These are phyloP conservation scores for Limnanthes douglasii DNA, from an alignment of 345 rosid species.

Conservation along the genomic window DNA sequence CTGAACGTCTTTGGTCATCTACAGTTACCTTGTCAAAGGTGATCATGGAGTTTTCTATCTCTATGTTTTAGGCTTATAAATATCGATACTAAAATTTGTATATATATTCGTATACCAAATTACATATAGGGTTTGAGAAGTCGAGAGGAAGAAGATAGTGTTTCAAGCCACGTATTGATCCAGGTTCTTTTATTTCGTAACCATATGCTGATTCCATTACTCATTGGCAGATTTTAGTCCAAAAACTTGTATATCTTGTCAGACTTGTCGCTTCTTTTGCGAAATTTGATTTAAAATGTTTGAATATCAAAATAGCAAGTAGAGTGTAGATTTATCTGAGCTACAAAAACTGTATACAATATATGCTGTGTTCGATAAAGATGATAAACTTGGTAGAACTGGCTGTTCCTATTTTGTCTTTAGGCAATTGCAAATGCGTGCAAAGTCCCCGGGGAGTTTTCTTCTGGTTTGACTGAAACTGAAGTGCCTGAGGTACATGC, in stretches of 20 bases:
- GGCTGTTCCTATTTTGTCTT: conserved; percentile 8
- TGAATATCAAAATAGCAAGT: too few species aligned
- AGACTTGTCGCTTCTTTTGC: too few species aligned
- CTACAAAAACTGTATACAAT: too few species aligned
- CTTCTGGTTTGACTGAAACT: conserved; percentile 41
- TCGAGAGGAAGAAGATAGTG: conserved; percentile 67
- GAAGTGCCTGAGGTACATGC: conserved; percentile 38
- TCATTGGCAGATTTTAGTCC: too few species aligned
- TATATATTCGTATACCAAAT: neutral
- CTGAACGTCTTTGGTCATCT: conserved; percentile 37
- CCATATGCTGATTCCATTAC: too few species aligned
- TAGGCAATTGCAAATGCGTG: conserved; percentile 85
- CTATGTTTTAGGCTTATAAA: neutral
- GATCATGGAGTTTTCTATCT: conserved; percentile 1
- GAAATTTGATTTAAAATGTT: too few species aligned
- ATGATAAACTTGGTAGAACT: too few species aligned
- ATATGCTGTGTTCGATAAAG: too few species aligned
- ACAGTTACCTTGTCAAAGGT: conserved; percentile 70
- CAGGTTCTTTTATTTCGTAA: too few species aligned
- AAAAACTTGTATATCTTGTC: too few species aligned
- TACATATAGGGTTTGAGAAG: conserved; percentile 43
- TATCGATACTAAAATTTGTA: neutral
- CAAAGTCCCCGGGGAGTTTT: conserved; percentile 33
- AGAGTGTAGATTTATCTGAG: too few species aligned
- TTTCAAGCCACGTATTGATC: conserved; percentile 56